Evolutionary conservation across 2,329 filamentous ascomycete genomes (phyloP).

Genomic region (Colletotrichum higginsianum): DNA sequence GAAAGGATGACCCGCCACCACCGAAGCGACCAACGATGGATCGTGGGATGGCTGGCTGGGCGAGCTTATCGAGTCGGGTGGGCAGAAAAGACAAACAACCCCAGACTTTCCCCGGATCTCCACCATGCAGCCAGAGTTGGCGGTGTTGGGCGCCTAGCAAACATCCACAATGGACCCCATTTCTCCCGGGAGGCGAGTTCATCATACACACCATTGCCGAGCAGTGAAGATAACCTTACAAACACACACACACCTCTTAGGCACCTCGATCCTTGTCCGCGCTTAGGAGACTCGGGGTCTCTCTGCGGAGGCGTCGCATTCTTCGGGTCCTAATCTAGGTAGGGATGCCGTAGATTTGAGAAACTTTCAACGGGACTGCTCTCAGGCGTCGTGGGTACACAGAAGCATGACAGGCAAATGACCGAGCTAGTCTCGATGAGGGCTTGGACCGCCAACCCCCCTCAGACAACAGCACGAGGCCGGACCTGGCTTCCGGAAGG

Average conservation of each 20-base stretch:
- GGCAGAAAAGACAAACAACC: not conserved
- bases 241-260: not conserved
- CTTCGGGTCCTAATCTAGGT: conserved; percentile 20
- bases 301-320: not conserved
- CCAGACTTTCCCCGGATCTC: not conserved
- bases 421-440: conserved; percentile 7
- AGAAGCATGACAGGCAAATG: not conserved
- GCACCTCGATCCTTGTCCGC: too few relatives aligned
- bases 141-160: not conserved
- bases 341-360: not conserved
- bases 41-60: not conserved
- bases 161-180: not conserved
- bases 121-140: not conserved
- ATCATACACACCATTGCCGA: not conserved
- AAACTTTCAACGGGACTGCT: not conserved
- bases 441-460: not conserved
- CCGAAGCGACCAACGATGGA: not conserved
- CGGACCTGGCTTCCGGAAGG: conserved; percentile 36
- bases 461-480: conserved; percentile 16
- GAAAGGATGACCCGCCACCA: not conserved
- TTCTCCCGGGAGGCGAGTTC: too few relatives aligned
- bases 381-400: not conserved
- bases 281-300: not conserved
- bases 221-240: not conserved
- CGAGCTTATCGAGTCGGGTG: not conserved